These are phyloP conservation scores for Dioscorea alata DNA, from an alignment of 106 monocot species.

Conservation along the genomic window DNA sequence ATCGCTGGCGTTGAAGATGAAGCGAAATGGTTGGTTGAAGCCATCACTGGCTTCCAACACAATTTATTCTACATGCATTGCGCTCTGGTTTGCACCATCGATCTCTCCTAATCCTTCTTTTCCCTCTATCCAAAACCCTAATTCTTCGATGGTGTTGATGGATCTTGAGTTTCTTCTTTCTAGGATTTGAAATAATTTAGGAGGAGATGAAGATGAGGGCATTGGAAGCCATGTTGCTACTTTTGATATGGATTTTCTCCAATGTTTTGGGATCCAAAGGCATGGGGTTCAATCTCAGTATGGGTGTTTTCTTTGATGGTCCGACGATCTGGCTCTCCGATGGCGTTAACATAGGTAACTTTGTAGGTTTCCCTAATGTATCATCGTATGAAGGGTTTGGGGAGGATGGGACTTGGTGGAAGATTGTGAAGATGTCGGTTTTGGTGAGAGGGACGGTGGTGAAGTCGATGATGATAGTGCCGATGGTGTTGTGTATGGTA, in stretches of 20 bases:
- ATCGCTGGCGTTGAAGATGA: no score
- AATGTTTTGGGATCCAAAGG: no score
- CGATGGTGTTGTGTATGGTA: slow-evolving; percentile 23
- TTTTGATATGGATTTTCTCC: no score
- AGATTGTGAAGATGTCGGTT: neutral
- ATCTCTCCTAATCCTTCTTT: slow-evolving; percentile 4
- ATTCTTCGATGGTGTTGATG: neutral
- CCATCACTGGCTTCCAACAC: slow-evolving; percentile 94
- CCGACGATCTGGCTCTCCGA: neutral
- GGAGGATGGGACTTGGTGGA: neutral
- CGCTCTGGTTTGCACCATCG: slow-evolving; percentile 50
- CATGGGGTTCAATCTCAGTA: no score
- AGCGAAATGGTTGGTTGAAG: no score
- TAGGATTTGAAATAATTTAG: neutral
- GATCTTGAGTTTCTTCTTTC: no score
- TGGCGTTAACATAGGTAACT: neutral
- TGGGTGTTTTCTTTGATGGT: neutral
- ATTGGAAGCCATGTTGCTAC: no score
- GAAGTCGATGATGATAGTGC: slow-evolving; percentile 18
- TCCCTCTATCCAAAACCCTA: neutral
- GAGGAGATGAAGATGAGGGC: no score
- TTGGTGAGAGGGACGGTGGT: neutral
- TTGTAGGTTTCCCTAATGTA: neutral
- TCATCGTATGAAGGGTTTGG: neutral
- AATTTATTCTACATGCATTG: slow-evolving; percentile 98